A percentile compares a stretch with the other conserved stretches of the same genome.
Evolutionary conservation across 176 grass and related monocot species (phyloP).

Genomic region (Triticum timopheevii): DNA sequence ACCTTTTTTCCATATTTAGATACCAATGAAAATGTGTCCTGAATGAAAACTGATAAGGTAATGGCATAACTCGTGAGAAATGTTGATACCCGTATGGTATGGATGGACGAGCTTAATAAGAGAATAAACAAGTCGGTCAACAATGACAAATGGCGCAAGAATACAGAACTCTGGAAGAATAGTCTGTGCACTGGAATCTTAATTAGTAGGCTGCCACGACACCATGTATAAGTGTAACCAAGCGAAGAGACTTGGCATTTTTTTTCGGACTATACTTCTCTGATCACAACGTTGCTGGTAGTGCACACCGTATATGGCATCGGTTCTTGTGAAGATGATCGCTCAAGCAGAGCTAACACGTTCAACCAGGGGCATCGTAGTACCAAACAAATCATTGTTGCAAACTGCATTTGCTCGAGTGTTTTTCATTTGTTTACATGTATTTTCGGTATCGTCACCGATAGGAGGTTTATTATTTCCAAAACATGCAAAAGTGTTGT

Average conservation of each 20-base stretch:
- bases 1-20: no score
- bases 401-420: no score
- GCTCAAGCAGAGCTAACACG: not conserved
- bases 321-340: not conserved
- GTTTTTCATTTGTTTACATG: no score
- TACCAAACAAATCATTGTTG: no score
- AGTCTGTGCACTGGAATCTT: slow-evolving; percentile 3
- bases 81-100: not conserved
- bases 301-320: slow-evolving; percentile 10
- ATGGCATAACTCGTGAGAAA: not conserved
- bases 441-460: no score
- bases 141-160: not conserved
- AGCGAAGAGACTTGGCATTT: not conserved
- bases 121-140: slow-evolving; percentile 18
- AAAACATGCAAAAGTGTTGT: no score
- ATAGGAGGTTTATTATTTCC: no score
- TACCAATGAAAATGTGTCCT: not conserved
- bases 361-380: not conserved
- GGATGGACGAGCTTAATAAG: not conserved
- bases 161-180: not conserved
- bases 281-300: not conserved
- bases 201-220: not conserved
- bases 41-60: not conserved
- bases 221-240: not conserved
- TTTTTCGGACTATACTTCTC: slow-evolving; percentile 9